phyloP scores from a whole-genome alignment of 192 early-diverging fungal genomes.

The Dimargaris verticillata region DNA sequence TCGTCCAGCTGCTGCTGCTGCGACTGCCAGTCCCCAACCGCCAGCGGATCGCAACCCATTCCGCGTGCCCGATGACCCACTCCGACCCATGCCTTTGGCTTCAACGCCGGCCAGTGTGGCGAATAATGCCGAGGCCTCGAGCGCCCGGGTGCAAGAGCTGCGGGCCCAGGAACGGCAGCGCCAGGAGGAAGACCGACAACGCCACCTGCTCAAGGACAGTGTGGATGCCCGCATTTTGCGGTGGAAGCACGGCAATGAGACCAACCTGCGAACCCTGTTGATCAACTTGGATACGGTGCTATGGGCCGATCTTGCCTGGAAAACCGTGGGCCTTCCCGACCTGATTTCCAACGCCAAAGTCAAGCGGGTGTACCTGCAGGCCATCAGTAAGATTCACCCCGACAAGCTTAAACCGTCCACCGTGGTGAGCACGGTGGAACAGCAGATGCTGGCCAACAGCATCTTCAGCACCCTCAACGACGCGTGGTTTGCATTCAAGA shows the following conservation, averaged over 20 bases:
- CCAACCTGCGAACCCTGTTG: constrained; percentile 76
- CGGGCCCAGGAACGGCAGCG: constrained; percentile 48
- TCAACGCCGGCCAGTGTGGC: constrained; percentile 8
- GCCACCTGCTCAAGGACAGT: constrained; percentile 54
- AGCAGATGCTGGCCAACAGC: constrained; percentile 68
- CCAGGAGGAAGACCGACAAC: constrained; percentile 62
- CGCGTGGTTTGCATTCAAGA: constrained; percentile 90
- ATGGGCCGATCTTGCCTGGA: constrained; percentile 60
- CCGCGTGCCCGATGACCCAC: neutral
- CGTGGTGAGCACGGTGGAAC: constrained; percentile 46
- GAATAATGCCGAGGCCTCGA: constrained; percentile 18
- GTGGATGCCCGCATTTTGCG: constrained; percentile 52
- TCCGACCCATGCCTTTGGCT: neutral
- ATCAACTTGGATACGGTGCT: constrained; percentile 61
- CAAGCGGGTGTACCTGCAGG: constrained; percentile 84
- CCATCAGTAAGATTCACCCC: constrained; percentile 83
- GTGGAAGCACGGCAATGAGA: constrained; percentile 82
- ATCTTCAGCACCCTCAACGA: constrained; percentile 82
- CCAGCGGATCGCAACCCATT: constrained; percentile 5
- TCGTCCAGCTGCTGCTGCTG: neutral
- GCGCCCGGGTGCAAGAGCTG: constrained; percentile 43
- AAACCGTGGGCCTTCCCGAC: constrained; percentile 62
- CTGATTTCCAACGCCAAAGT: constrained; percentile 71
- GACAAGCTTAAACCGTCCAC: constrained; percentile 54
- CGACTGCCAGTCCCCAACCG: neutral